Evolutionary conservation across 1,139 yeast species (phyloP), one percentile per base, ranked within the genome.

Genomic region (Candida gigantensis): DNA sequence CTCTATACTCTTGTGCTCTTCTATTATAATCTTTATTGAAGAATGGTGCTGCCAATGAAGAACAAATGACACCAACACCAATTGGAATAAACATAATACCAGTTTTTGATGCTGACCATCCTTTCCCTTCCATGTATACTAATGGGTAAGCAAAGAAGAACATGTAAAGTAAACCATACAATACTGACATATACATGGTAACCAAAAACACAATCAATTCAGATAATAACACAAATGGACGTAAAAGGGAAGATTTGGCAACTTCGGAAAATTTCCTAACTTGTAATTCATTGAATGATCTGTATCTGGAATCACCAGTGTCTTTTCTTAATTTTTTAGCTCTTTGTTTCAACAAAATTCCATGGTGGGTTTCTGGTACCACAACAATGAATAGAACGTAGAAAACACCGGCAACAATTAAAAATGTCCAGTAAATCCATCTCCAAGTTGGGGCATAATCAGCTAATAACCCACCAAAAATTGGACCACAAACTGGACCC

Each of bases 71-170:
- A 46, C 92, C 92, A 34, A 72, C 80, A 23, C 81, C 84, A 44
- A 84, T 69, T 12, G 85, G 85, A 42, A 82, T 75, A 48, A 81
- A 81, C 86, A 81, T 81, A 24, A 82, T 58, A 37, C 88, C 88
- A 11, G 81, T 74, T 41, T 72, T 76, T 23, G 67, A 52, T 14
- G 77, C 80, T 23, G 73, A 65, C 74, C 75, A 82, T 19, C 79
- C 81, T 56, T 84, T 80, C 34, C 81, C 83, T 53, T 81, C 85
- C 52, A 64, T 65, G 47, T 68, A 83, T 26, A 83, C 76, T 38
- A 81, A 69, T 13, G 92, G 90, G 55, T 71, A 75, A 1, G 81
- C 83, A 58, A 77, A 77, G 70, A 78, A 78, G 53, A 75, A 77
- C 83, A 77, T 76, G 46, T 60, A 65, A 37, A 78, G 65, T 38